Evolutionary conservation across 108 stramenopile species (phyloP), one percentile per base, ranked within the genome.

Genomic region (Fragilaria crotonensis): DNA sequence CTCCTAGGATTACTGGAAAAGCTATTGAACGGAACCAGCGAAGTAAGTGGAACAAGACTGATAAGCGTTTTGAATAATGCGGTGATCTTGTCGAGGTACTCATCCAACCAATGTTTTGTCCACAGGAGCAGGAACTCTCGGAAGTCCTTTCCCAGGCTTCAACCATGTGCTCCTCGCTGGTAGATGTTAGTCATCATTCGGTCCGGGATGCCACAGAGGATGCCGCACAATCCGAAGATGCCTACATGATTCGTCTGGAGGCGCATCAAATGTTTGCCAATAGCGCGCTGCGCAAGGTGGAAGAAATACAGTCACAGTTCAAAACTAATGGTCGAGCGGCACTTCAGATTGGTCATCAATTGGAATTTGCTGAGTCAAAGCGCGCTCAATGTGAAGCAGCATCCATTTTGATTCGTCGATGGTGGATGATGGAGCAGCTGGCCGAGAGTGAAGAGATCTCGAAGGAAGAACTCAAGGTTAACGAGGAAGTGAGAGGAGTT

Each of bases 371-470:
- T 49, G 89, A 90, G 69, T 71, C 70, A 9, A 90, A 87, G 56
- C 74, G 85, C 58, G 66, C 72, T 19, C 85, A 85, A 59, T 90
- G 85, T 50, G 85, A 90, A 67, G 68, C 78, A 17, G 85, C 89
- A 1, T 70, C 81, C 3, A 58, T 81, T 25, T 65, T 90, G 57
- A 84, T 90, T 59, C 76, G 85, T 55, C 75, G 84, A 27, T 90
- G 89, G 89, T 87, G 89, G 85, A 70, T 84, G 63, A 82, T 90
- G 89, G 89, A 90, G 59, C 79, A 68, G 63, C 54, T 86, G 27
- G 89, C 89, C 1, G 89, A 90, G 62, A 75, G 80, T 63, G 89
- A 90, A 62, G 81, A 71, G 20, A 28, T 69, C 33, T 70, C 70
- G 26, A 84, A 80, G 22, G 82, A 85, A 33, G 57, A 45, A 20